Evolutionary conservation across 2,329 filamentous ascomycete species (phyloP), one percentile per base, ranked within the genome.

Genomic region (Trichoderma aggressivum): DNA sequence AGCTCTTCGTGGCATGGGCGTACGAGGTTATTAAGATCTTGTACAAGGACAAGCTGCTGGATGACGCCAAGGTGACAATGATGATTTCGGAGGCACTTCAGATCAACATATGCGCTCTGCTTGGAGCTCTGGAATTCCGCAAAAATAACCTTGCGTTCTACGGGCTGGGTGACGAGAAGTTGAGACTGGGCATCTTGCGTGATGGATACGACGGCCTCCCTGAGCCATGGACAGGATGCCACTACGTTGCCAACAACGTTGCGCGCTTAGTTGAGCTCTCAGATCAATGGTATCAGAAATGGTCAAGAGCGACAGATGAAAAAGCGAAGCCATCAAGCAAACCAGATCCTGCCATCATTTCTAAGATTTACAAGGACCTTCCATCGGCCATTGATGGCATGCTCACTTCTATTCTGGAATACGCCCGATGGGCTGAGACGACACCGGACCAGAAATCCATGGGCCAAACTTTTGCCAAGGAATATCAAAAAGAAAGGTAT

Each of bases 221-320:
- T 0, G 90, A 93, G 72, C 92, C 94, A 58, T 99, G 96, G 96
- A 98, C 94, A 0, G 94, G 93, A 18, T 89, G 87, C 74, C 80
- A 83, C 56, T 88, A 86, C 73, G 83, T 90, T 70, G 86, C 89
- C 64, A 90, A 90, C 78, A 90, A 90, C 73, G 76, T 85, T 14
- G 88, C 88, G 76, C 87, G 88, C 21, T 84, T 90, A 18, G 82
- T 88, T 28, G 87, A 90, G 73, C 84, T 91, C 21, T 85, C 85
- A 50, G 83, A 86, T 30, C 84, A 86, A 71, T 89, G 87, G 87
- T 81, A 87, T 4, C 83, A 85, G 60, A 82, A 85, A 65, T 82
- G 86, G 73, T 83, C 82, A 28, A 85, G 63, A 81, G 86, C 1
- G 73, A 78, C 21, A 1, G 78, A 32, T 16, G 74, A 80, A 18